Evolutionary conservation across 345 rosid genomes (phyloP).

Genomic region (Triadica sebifera): DNA sequence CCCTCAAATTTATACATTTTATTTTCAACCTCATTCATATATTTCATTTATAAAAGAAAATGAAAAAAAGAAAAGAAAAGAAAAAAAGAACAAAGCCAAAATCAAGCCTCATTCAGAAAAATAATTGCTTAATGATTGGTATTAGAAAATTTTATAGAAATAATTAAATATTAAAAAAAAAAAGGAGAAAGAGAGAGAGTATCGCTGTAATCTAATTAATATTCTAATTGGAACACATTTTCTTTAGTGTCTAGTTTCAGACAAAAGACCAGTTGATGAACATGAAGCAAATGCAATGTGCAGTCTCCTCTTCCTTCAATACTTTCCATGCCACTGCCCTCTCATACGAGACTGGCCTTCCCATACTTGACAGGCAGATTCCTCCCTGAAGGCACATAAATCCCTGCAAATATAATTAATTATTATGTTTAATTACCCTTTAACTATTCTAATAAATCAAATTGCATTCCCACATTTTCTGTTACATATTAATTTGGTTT

Average conservation of each 20-base stretch:
- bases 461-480: neutral
- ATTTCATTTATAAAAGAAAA: neutral
- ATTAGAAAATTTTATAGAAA: no score
- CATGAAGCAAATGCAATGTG: conserved; percentile 84
- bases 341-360: conserved; percentile 76
- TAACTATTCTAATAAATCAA: no score
- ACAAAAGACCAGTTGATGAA: conserved; percentile 85
- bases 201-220: neutral
- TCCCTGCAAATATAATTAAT: conserved; percentile 42
- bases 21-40: no score
- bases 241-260: conserved; percentile 27
- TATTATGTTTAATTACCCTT: no score
- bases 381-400: conserved; percentile 72
- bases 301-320: conserved; percentile 60
- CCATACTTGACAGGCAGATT: conserved; percentile 84
- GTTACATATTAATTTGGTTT: neutral
- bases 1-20: no score
- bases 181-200: neutral
- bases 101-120: no score
- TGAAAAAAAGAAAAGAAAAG: neutral
- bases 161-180: neutral
- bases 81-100: no score
- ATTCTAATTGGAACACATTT: neutral
- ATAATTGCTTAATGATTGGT: neutral
- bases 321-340: conserved; percentile 90